Evolutionary conservation across 495 filamentous ascomycete genomes (phyloP).

Genomic region (Lasiosphaeria ovina): DNA sequence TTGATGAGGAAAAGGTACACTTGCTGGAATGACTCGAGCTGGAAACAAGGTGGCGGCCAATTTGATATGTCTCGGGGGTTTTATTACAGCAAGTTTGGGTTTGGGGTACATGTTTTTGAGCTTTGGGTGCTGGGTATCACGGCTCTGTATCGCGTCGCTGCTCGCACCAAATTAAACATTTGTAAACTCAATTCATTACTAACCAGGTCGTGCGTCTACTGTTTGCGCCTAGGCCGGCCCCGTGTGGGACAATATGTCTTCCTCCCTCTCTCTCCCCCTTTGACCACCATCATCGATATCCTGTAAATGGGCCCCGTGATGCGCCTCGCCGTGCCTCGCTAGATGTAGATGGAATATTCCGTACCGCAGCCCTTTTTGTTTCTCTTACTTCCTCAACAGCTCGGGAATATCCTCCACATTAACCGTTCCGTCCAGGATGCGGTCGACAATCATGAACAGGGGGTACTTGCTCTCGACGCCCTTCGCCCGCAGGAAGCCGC

Average conservation of each 20-base stretch:
- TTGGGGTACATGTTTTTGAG: no score
- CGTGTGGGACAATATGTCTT: slow-evolving; percentile 13
- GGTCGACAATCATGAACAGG: slow-evolving; percentile 80
- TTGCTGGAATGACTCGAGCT: slow-evolving; percentile 9
- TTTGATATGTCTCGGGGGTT: no score
- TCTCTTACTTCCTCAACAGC: slow-evolving; percentile 45
- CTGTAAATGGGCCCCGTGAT: neutral
- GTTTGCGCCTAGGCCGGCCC: slow-evolving; percentile 7
- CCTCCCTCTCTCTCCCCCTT: neutral
- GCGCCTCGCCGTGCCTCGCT: neutral
- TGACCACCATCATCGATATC: neutral
- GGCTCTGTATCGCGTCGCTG: no score
- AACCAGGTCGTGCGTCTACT: neutral
- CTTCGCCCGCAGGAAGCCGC: slow-evolving; percentile 76
- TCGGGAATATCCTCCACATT: slow-evolving; percentile 62
- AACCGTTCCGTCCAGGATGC: slow-evolving; percentile 57
- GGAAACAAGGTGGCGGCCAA: no score
- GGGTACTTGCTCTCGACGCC: slow-evolving; percentile 82
- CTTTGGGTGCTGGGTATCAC: no score
- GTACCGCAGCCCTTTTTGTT: no score
- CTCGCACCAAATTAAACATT: no score
- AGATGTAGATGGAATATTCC: no score
- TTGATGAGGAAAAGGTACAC: slow-evolving; percentile 3
- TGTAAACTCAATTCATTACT: slow-evolving; percentile 6
- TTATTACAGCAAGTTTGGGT: no score